Evolutionary conservation across 306 rosid genomes (phyloP), one percentile per base, ranked within the genome.

Genomic region (Quercus aquifolioides): DNA sequence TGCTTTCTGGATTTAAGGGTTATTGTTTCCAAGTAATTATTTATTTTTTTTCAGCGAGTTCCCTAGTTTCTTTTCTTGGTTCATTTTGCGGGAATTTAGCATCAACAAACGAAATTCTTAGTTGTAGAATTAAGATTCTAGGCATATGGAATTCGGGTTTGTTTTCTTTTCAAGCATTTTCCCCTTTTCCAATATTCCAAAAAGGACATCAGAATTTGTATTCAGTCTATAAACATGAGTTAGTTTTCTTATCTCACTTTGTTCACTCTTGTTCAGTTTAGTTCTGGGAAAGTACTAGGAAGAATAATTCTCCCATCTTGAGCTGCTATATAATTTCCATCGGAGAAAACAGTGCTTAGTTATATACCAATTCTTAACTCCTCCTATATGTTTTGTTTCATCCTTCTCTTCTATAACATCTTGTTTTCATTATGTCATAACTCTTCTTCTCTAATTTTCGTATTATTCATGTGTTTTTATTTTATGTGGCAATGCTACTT

Each of bases 261-360:
- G 23, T 18, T 19, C 72, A 67, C 23, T 9, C 72, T 67, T 49
- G n/a, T 35, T 35, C 72, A 33, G 3, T 35, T 35, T 19, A 10
- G 26, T 35, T 33, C 52, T 68, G 5, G 52, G 10, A 68, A 10
- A 68, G 7, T 68, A 68, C 17, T 33, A 68, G 65, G 63, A 43
- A 76, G 68, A 63, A 80, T 76, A 71, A 79, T 55, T 76, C 81
- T 81, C 76, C 77, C 71, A 71, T 73, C 77, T 76, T 31, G 65
- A 76, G 71, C 65, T 88, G 71, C 65, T 88, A 84, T 81, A 74
- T 21, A 71, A 75, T 81, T 85, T 75, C 77, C 81, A 58, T 88
- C 85, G 14, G 19, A 71, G 73, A 35, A 76, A 52, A n/a, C 78
- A 80, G 76, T 30, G 35, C 83, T 71, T 77, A 78, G 33, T 68